Evolutionary conservation across 768 basidiomycete species (phyloP).

Genomic region (Lactarius quietus): DNA sequence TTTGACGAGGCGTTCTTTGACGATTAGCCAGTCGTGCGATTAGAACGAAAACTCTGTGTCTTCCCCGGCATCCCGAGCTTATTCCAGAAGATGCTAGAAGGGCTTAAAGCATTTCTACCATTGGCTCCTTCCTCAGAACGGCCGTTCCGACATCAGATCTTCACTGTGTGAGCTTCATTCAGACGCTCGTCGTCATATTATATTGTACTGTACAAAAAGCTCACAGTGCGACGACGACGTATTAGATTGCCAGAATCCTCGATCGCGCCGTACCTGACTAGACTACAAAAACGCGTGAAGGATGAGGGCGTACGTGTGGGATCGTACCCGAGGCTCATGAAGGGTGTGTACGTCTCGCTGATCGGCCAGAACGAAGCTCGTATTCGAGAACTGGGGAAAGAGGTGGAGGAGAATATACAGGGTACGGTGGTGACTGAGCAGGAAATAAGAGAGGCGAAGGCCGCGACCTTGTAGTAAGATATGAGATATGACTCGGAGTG

Average conservation of each 20-base stretch:
- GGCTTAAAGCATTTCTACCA: constrained; percentile 67
- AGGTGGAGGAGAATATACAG: constrained; percentile 56
- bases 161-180: constrained; percentile 57
- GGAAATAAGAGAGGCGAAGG: constrained; percentile 54
- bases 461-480: constrained; percentile 5
- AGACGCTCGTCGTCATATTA: constrained; percentile 17
- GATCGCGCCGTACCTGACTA: constrained; percentile 83
- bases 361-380: constrained; percentile 47
- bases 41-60: constrained; percentile 83
- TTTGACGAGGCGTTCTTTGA: constrained; percentile 19
- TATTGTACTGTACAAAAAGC: too few species aligned
- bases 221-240: too few species aligned
- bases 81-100: constrained; percentile 78
- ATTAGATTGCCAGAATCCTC: constrained; percentile 75
- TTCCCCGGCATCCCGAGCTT: constrained; percentile 88
- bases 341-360: constrained; percentile 62
- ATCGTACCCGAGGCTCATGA: constrained; percentile 60
- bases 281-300: constrained; percentile 68
- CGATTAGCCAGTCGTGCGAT: constrained; percentile 74
- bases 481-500: neutral
- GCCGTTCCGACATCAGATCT: constrained; percentile 77
- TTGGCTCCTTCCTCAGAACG: constrained; percentile 72
- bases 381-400: constrained; percentile 53
- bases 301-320: constrained; percentile 78
- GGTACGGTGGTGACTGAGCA: constrained; percentile 63